Evolutionary conservation across 139 green algal species (phyloP).

Genomic region (Chlamydomonas applanata): DNA sequence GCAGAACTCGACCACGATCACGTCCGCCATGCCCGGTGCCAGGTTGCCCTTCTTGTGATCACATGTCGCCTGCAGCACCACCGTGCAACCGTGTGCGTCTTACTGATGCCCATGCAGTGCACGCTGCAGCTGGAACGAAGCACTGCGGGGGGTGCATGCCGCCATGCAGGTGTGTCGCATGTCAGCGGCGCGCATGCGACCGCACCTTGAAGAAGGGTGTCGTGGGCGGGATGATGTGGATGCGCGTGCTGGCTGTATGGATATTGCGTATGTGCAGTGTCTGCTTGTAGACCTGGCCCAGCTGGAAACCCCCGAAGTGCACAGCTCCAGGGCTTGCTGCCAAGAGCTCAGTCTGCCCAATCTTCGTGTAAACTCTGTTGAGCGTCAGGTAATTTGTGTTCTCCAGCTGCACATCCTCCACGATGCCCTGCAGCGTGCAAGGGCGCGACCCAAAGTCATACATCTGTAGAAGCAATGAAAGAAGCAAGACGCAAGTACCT

Average conservation of each 20-base stretch:
- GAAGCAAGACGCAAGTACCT: background rate
- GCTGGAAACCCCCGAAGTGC: conserved; percentile 25
- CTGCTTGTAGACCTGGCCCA: conserved; percentile 38
- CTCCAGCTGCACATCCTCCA: conserved; percentile 35
- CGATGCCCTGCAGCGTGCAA: conserved; percentile 32
- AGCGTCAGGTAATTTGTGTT: conserved; percentile 40
- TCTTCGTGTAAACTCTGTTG: conserved; percentile 39
- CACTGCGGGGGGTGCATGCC: background rate
- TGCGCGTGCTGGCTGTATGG: conserved; percentile 6
- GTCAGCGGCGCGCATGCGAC: background rate
- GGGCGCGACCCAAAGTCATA: no score
- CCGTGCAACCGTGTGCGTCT: no score
- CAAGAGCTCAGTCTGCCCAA: conserved; percentile 31
- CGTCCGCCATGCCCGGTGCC: conserved; percentile 52
- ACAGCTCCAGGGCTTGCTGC: conserved; percentile 22
- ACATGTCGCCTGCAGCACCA: conserved; percentile 42
- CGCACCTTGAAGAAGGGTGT: conserved; percentile 45
- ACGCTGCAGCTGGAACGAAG: background rate
- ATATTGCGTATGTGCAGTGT: conserved; percentile 33
- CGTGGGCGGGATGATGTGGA: conserved; percentile 40
- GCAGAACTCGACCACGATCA: conserved; percentile 55
- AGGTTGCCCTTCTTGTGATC: conserved; percentile 51
- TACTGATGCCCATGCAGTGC: no score
- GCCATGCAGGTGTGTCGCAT: background rate
- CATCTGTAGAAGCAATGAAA: no score